A percentile compares a stretch with the other conserved stretches of the same genome.
phyloP scores from a whole-genome alignment of 305 asterid species.

The Plantago lanceolata region DNA sequence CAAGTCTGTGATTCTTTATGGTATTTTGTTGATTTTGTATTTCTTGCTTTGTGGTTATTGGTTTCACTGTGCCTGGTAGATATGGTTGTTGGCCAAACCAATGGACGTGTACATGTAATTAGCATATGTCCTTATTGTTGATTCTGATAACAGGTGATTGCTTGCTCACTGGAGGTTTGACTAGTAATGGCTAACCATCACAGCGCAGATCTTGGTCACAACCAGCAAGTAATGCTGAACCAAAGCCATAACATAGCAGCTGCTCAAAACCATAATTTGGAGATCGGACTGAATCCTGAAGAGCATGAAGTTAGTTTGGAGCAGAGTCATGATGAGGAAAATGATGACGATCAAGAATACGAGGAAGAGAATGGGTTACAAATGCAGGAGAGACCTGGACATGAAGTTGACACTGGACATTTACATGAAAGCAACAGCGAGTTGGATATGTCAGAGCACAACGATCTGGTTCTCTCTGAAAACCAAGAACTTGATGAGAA shows the following conservation, averaged over 20 bases:
- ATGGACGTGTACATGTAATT: background rate
- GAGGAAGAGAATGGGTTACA: conserved; percentile 47
- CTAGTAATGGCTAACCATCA: conserved; percentile 16
- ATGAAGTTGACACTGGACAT: conserved; percentile 43
- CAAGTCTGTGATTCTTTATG: background rate
- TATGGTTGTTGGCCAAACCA: background rate
- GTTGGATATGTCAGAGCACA: conserved; percentile 52
- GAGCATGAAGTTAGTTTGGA: conserved; percentile 41
- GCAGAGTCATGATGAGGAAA: conserved; percentile 39
- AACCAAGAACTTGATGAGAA: conserved; percentile 69
- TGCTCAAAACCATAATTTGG: conserved; percentile 50
- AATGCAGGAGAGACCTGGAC: conserved; percentile 53
- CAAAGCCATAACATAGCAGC: conserved; percentile 45
- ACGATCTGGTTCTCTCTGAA: conserved; percentile 49
- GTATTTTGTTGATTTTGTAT: background rate
- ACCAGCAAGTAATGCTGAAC: conserved; percentile 47
- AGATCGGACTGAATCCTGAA: conserved; percentile 42
- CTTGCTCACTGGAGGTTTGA: conserved; percentile 12
- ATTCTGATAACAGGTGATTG: conserved; percentile 17
- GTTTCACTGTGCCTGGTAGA: background rate
- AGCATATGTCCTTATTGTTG: background rate
- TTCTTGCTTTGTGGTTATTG: background rate
- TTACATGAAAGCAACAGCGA: conserved; percentile 45
- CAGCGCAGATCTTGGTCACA: conserved; percentile 40
- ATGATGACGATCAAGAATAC: conserved; percentile 33